Percentiles rank a stretch among this genome's conserved stretches.
These are phyloP conservation scores for Ophiosphaerella herpotricha DNA, from an alignment of 2,329 filamentous ascomycete genomes.

Conservation along the genomic window DNA sequence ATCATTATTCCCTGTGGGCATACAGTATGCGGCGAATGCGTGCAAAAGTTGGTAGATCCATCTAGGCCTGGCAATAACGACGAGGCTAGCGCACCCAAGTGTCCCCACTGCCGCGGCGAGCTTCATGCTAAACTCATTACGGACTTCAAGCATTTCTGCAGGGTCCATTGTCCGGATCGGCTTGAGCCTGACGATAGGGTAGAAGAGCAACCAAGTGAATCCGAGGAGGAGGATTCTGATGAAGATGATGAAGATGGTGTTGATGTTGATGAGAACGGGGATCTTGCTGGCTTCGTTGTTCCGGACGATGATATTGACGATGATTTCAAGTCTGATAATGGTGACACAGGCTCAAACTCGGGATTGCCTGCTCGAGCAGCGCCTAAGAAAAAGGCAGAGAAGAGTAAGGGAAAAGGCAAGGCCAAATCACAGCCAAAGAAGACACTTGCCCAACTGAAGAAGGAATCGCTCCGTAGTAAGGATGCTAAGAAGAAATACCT, in stretches of 20 bases:
- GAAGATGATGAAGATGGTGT: slow-evolving; percentile 53
- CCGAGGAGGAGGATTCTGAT: slow-evolving; percentile 34
- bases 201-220: slow-evolving; percentile 33
- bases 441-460: slow-evolving; percentile 68
- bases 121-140: slow-evolving; percentile 73
- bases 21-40: slow-evolving; percentile 76
- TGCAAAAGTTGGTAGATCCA: slow-evolving; percentile 69
- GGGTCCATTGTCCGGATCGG: slow-evolving; percentile 67
- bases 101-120: slow-evolving; percentile 73
- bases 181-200: slow-evolving; percentile 34
- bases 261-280: slow-evolving; percentile 41
- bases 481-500: slow-evolving; percentile 72
- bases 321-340: slow-evolving; percentile 8
- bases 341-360: not conserved
- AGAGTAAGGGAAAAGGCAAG: slow-evolving; percentile 54
- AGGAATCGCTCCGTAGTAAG: slow-evolving; percentile 66
- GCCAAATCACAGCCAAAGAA: slow-evolving; percentile 41
- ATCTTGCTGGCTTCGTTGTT: slow-evolving; percentile 62
- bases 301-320: slow-evolving; percentile 48
- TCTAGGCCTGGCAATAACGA: slow-evolving; percentile 56
- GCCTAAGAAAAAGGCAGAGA: slow-evolving; percentile 31
- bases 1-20: slow-evolving; percentile 87
- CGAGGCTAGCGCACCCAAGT: slow-evolving; percentile 62
- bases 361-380: slow-evolving; percentile 32
- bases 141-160: slow-evolving; percentile 73